phyloP scores from a whole-genome alignment of 1,284 basidiomycete species.

The Moniliophthora roreri region DNA sequence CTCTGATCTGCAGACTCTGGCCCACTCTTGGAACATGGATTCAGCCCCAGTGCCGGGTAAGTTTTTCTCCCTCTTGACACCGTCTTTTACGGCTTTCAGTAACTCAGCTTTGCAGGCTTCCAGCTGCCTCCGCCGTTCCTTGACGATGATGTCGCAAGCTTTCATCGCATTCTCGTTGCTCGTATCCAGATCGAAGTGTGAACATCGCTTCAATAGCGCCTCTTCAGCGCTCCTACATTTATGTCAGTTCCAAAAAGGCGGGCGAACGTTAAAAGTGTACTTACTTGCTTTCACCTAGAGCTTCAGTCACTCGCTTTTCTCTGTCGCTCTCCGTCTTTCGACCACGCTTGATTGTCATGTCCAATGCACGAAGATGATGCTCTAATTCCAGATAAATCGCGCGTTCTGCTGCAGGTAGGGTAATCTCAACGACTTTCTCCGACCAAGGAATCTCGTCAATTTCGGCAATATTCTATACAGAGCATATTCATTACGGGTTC shows the following conservation, averaged over 20 bases:
- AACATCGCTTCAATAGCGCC: slow-evolving; percentile 89
- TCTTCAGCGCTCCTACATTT: slow-evolving; percentile 77
- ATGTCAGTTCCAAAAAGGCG: slow-evolving; percentile 1
- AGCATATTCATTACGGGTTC: not conserved
- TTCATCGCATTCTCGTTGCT: slow-evolving; percentile 80
- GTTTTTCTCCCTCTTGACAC: slow-evolving; percentile 65
- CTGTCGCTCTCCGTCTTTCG: slow-evolving; percentile 91
- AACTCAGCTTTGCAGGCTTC: slow-evolving; percentile 80
- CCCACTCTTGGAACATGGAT: slow-evolving; percentile 77
- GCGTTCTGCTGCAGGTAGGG: slow-evolving; percentile 89
- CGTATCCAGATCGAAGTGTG: slow-evolving; percentile 88
- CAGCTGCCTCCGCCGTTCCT: slow-evolving; percentile 78
- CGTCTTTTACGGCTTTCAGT: slow-evolving; percentile 61
- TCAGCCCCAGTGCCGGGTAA: slow-evolving; percentile 66
- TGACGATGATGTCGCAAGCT: slow-evolving; percentile 89
- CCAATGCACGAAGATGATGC: slow-evolving; percentile 86
- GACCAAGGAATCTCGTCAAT: slow-evolving; percentile 92
- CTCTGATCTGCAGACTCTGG: slow-evolving; percentile 64
- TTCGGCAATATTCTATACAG: slow-evolving; percentile 84
- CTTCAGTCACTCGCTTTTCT: slow-evolving; percentile 83
- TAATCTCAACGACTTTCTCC: slow-evolving; percentile 65
- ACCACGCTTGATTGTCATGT: slow-evolving; percentile 83
- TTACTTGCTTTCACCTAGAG: slow-evolving; percentile 86
- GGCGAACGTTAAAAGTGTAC: slow-evolving; percentile 25
- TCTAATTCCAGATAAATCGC: slow-evolving; percentile 97